Conservation (phyloP, 371 early-diverging fungal genomes). For the Haplosporangium sp. region DNA sequence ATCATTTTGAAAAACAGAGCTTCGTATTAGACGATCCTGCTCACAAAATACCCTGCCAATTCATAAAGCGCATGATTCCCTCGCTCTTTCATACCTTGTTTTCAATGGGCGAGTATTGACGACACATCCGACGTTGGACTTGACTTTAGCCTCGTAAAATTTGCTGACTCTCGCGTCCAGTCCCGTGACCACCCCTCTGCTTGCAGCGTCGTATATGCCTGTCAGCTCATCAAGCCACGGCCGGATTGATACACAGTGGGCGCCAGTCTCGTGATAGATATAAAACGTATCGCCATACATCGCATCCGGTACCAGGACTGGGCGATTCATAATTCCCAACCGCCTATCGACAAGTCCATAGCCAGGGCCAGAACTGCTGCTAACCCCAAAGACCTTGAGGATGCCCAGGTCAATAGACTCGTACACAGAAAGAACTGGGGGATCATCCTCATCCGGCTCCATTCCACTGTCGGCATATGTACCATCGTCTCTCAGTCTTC, state of each 20-base stretch:
- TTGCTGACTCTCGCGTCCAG: slow-evolving; percentile 12
- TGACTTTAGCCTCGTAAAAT: slow-evolving; percentile 30
- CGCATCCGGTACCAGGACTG: slow-evolving; percentile 46
- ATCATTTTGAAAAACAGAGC: not conserved
- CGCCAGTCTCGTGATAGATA: slow-evolving; percentile 56
- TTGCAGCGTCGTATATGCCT: slow-evolving; percentile 27
- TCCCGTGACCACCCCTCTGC: slow-evolving; percentile 9
- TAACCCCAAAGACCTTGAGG: slow-evolving; percentile 35
- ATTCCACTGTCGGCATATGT: slow-evolving; percentile 6
- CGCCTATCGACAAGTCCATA: slow-evolving; percentile 33
- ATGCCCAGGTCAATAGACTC: slow-evolving; percentile 57
- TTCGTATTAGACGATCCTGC: not conserved
- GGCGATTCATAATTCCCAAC: slow-evolving; percentile 43
- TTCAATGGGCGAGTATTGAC: slow-evolving; percentile 43
- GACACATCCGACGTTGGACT: slow-evolving; percentile 29
- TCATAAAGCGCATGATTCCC: too few relatives aligned
- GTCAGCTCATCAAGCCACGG: slow-evolving; percentile 53
- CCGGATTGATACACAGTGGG: slow-evolving; percentile 43
- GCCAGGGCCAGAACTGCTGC: slow-evolving; percentile 5
- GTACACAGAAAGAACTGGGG: slow-evolving; percentile 50
- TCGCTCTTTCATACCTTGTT: slow-evolving; percentile 27
- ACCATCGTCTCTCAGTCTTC: slow-evolving; percentile 6
- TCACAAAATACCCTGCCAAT: too few relatives aligned
- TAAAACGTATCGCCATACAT: slow-evolving; percentile 56
- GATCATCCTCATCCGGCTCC: slow-evolving; percentile 5